A percentile compares a stretch with the other conserved stretches of the same genome.
Evolutionary conservation across 1,284 basidiomycete genomes (phyloP).

Genomic region (Marasmius sp.): DNA sequence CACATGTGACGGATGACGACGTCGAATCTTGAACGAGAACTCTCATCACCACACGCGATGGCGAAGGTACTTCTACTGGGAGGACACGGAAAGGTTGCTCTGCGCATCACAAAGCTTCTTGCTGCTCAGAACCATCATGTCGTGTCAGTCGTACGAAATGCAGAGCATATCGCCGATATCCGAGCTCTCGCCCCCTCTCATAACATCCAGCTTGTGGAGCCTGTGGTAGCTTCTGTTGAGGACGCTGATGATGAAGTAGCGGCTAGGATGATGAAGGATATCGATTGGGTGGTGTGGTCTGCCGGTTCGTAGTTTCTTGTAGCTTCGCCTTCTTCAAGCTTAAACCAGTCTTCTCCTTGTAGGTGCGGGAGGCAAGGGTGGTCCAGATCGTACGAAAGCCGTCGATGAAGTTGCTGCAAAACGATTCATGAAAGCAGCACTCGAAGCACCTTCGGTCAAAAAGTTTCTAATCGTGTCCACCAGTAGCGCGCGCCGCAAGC

Average conservation of each 20-base stretch:
- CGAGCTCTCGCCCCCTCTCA: constrained; percentile 6
- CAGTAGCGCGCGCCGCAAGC: constrained; percentile 52
- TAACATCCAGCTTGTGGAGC: constrained; percentile 7
- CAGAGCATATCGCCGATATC: constrained; percentile 49
- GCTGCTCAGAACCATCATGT: constrained; percentile 42
- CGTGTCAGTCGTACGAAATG: constrained; percentile 57
- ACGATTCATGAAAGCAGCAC: constrained; percentile 11
- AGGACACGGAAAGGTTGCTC: constrained; percentile 54
- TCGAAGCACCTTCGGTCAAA: constrained; percentile 11
- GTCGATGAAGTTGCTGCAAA: constrained; percentile 71
- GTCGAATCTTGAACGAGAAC: not conserved
- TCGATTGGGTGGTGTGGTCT: constrained; percentile 15
- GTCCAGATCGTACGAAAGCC: constrained; percentile 58
- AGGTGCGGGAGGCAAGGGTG: constrained; percentile 71
- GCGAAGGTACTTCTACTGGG: constrained; percentile 30
- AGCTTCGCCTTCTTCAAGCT: not conserved
- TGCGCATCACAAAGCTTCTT: constrained; percentile 52
- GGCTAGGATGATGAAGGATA: constrained; percentile 7
- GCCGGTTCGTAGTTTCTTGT: constrained; percentile 5
- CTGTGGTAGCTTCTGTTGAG: constrained; percentile 12
- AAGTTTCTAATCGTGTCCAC: constrained; percentile 56
- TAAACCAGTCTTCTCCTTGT: constrained; percentile 28
- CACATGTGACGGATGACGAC: not conserved
- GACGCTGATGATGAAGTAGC: constrained; percentile 12
- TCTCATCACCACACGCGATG: not conserved